Percentiles rank a stretch among this genome's conserved stretches.
phyloP scores from a whole-genome alignment of 1,284 basidiomycete genomes.

The Apiotrichum sp. region DNA sequence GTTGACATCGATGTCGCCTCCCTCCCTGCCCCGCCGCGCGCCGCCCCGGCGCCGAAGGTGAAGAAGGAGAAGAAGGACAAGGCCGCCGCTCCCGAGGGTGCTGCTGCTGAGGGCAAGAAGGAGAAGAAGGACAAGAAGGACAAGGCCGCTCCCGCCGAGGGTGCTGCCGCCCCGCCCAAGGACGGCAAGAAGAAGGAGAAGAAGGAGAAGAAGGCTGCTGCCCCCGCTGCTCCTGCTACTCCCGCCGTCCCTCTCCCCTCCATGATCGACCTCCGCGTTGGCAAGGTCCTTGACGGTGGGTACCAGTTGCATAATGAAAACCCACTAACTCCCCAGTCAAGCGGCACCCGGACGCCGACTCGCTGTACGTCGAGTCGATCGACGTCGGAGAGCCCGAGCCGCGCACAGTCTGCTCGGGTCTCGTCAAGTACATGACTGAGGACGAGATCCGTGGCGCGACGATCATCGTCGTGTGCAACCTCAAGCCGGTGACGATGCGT shows the following conservation, averaged over 20 bases:
- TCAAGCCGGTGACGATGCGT: conserved; percentile 92
- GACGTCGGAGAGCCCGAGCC: conserved; percentile 89
- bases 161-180: conserved; percentile 32
- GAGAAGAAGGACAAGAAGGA: conserved; percentile 33
- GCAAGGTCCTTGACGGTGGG: conserved; percentile 80
- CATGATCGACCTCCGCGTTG: conserved; percentile 90
- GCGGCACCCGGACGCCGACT: conserved; percentile 90
- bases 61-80: conserved; percentile 59
- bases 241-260: conserved; percentile 73
- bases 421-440: conserved; percentile 90
- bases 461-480: conserved; percentile 80
- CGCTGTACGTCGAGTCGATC: conserved; percentile 85
- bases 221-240: conserved; percentile 51
- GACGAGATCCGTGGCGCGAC: conserved; percentile 82
- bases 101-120: conserved; percentile 31
- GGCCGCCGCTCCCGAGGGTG: conserved; percentile 36
- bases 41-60: conserved; percentile 62
- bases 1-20: conserved; percentile 67
- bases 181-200: conserved; percentile 52
- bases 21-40: conserved; percentile 67
- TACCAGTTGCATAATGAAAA: conserved; percentile 8
- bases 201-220: conserved; percentile 49
- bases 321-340: conserved; percentile 55
- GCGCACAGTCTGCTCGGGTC: conserved; percentile 85
- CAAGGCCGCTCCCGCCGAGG: conserved; percentile 27